Evolutionary conservation across 2,329 filamentous ascomycete species (phyloP).

Genomic region (Diaporthe longicolla): DNA sequence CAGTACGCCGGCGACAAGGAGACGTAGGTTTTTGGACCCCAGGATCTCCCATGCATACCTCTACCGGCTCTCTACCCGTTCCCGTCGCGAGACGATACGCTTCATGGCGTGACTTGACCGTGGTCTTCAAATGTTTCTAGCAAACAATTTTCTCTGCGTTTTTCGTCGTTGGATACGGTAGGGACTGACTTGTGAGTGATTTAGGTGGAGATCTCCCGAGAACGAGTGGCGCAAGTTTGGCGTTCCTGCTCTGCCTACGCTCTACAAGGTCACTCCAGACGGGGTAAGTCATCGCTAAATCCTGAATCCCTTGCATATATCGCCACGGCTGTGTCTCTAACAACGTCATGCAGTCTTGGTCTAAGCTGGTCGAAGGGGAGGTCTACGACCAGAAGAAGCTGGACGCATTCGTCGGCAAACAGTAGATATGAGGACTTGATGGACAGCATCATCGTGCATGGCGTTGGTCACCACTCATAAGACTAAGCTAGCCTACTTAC

Average conservation of each 20-base stretch:
- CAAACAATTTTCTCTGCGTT: too few species aligned
- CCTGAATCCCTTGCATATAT: background rate
- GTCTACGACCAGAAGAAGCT: conserved; percentile 47
- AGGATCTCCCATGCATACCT: background rate
- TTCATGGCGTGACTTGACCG: too few species aligned
- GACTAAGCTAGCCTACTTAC: background rate
- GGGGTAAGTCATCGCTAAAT: conserved; percentile 43
- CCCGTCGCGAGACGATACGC: too few species aligned
- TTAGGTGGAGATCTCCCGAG: conserved; percentile 46
- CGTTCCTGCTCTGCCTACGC: conserved; percentile 47
- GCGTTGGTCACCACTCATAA: background rate
- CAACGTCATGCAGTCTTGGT: conserved; percentile 41
- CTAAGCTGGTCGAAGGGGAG: conserved; percentile 47
- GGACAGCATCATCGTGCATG: background rate
- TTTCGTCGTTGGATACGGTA: too few species aligned
- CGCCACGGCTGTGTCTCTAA: conserved; percentile 14
- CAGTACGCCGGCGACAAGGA: conserved; percentile 46
- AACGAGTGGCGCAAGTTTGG: conserved; percentile 48
- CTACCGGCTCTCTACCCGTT: background rate
- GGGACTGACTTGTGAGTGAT: conserved; percentile 18
- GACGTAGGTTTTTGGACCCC: conserved; percentile 43
- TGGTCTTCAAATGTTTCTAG: too few species aligned
- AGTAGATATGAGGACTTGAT: background rate
- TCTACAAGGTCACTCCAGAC: conserved; percentile 47
- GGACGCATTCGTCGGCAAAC: conserved; percentile 44